Conservation (phyloP, 2,329 filamentous ascomycete genomes). For the Metarhizium album region DNA sequence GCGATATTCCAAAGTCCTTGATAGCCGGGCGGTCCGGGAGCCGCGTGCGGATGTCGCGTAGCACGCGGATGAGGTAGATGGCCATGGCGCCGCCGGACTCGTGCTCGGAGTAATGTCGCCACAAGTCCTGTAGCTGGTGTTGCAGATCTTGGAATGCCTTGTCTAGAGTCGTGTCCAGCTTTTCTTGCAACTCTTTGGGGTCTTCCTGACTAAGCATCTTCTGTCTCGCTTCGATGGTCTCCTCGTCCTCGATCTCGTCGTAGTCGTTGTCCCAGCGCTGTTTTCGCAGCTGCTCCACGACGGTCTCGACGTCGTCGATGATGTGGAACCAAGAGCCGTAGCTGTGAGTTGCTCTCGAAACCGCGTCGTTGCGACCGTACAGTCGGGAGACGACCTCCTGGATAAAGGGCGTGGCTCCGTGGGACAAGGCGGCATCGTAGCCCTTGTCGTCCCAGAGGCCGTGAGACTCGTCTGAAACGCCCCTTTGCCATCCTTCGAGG, state of each 20-base stretch:
- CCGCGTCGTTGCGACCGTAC: slow-evolving; percentile 59
- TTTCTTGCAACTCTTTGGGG: slow-evolving; percentile 49
- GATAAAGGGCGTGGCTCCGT: slow-evolving; percentile 59
- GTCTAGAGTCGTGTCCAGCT: slow-evolving; percentile 44
- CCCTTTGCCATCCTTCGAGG: slow-evolving; percentile 49
- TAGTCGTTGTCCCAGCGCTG: slow-evolving; percentile 68
- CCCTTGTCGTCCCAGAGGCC: slow-evolving; percentile 59
- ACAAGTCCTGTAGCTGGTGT: slow-evolving; percentile 39
- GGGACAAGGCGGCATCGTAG: slow-evolving; percentile 53
- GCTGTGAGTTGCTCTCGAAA: slow-evolving; percentile 48
- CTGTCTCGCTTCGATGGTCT: slow-evolving; percentile 56
- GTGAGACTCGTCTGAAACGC: slow-evolving; percentile 36
- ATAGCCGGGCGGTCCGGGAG: slow-evolving; percentile 44
- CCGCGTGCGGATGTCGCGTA: slow-evolving; percentile 62
- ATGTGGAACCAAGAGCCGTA: slow-evolving; percentile 67
- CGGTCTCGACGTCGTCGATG: slow-evolving; percentile 53
- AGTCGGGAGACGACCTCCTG: slow-evolving; percentile 56
- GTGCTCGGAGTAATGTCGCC: slow-evolving; percentile 33
- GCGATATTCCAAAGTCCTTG: slow-evolving; percentile 45
- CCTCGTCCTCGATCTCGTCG: slow-evolving; percentile 63
- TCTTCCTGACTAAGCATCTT: slow-evolving; percentile 62
- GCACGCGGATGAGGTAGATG: slow-evolving; percentile 60
- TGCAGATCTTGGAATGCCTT: slow-evolving; percentile 50
- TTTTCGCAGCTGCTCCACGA: slow-evolving; percentile 54
- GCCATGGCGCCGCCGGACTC: slow-evolving; percentile 41